Base-by-base conservation (phyloP, 2,329 filamentous ascomycete species). In the Anisogramma anomala region DNA sequence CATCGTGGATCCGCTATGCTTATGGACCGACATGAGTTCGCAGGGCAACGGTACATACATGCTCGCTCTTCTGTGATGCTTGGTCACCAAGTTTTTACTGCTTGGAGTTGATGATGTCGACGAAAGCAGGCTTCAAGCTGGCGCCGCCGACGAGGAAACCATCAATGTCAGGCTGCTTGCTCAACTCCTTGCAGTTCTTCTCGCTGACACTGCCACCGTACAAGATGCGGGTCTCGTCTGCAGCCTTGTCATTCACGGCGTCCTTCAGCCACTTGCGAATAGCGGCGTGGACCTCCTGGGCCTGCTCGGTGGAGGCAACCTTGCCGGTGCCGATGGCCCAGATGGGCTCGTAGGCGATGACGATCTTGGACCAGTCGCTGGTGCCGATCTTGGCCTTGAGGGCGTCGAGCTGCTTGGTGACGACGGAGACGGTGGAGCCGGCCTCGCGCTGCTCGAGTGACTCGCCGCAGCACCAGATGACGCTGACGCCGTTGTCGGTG, bases 391-490 rank as follows among this genome's bases (percentile, higher is more conserved):
- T 72, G 55, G 69, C 65, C 62, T 87, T 80, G 50, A 62, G 84
- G 51, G 87, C 87, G 50, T 78, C 74, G 55, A 98, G 77, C 73
- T 98, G 91, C 52, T 67, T 69, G 54, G 83, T 91, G 56, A 93
- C 83, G 49, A 91, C 82, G 37, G 84, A 77, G 58, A 93, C 82
- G 50, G 89, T 96, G 72, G 84, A 80, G 62, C 74, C 73, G 49
- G 75, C 73, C 72, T 95, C 88, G 53, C 89, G 82, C 71, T 94
- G 80, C 75, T 94, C 84, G 50, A 96, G 76, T 54, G 80, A 86
- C 79, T 98, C 91, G 56, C 91, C 91, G 63, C 86, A 91, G 79
- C 91, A 98, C 69, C 94, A 83, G 65, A 98, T 94, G 58, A 96
- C 91, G 53, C 77, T 73, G 51, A 98, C 62, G 48, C 87, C 89